Conservation (phyloP, 2,329 filamentous ascomycete genomes). For the Colletotrichum costaricense region DNA sequence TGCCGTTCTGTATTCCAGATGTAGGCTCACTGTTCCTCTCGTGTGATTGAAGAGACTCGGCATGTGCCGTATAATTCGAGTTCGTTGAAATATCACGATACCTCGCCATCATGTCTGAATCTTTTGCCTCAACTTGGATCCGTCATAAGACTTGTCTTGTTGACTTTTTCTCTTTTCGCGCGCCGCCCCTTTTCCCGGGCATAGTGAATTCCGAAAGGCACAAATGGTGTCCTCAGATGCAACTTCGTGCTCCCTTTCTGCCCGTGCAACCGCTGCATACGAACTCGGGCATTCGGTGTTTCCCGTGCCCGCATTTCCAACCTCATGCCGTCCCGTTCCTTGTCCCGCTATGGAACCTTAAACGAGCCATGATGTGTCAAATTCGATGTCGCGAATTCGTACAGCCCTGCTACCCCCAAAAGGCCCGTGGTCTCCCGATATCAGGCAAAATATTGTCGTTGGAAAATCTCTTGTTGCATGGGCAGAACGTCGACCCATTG, state of each 20-base stretch:
- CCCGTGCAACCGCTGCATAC: neutral
- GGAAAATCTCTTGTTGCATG: neutral
- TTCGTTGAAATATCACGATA: neutral
- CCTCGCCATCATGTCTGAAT: neutral
- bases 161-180: neutral
- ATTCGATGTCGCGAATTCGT: neutral
- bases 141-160: neutral
- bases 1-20: neutral
- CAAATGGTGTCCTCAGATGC: neutral
- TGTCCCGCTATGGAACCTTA: neutral
- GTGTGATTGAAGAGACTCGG: neutral
- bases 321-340: neutral
- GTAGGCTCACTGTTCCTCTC: neutral
- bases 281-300: neutral
- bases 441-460: neutral
- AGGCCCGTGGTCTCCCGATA: neutral
- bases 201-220: neutral
- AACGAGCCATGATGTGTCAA: neutral
- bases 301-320: neutral
- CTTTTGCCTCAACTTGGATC: neutral
- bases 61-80: neutral
- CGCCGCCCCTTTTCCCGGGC: neutral
- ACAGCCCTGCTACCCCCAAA: neutral
- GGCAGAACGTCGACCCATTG: neutral
- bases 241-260: neutral